Conservation (phyloP, 176 grass and related monocot genomes). For the Coix lacrymajobi region DNA sequence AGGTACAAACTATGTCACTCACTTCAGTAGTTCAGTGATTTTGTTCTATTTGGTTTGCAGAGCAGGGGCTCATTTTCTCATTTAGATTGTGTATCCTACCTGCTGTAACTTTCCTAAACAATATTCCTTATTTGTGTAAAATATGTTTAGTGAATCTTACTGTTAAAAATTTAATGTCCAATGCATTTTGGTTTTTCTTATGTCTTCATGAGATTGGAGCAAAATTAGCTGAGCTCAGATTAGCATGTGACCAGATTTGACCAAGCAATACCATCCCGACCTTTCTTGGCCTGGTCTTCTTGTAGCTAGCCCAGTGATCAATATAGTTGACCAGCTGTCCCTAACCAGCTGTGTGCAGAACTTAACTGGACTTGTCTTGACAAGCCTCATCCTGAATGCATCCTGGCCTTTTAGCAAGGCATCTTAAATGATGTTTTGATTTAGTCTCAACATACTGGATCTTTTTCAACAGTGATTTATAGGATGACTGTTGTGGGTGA, state of each 20-base stretch:
- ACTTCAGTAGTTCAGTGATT: slow-evolving; percentile 5
- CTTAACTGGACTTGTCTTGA: not conserved
- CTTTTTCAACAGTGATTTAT: not conserved
- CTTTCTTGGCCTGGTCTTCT: not conserved
- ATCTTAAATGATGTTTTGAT: not conserved
- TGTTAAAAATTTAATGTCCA: not conserved
- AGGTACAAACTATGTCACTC: slow-evolving; percentile 43
- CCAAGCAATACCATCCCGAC: not conserved
- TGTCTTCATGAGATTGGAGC: not conserved
- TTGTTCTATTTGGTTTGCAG: not conserved
- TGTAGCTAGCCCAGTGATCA: not conserved
- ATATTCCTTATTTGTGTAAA: not conserved
- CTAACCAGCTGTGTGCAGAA: not conserved
- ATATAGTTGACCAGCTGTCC: not conserved
- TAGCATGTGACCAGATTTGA: not conserved
- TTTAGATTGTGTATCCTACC: not conserved
- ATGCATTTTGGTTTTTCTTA: not conserved
- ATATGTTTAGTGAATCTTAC: not conserved
- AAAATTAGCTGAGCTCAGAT: not conserved
- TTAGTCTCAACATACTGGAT: not conserved
- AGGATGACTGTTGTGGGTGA: not conserved
- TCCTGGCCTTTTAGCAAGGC: not conserved
- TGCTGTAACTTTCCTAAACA: not conserved
- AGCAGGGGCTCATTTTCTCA: not conserved
- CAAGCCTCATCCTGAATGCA: not conserved